A percentile compares a stretch with the other conserved stretches of the same genome.
These are phyloP conservation scores for Antrodiella citrinella DNA, from an alignment of 768 basidiomycete genomes.

Conservation along the genomic window DNA sequence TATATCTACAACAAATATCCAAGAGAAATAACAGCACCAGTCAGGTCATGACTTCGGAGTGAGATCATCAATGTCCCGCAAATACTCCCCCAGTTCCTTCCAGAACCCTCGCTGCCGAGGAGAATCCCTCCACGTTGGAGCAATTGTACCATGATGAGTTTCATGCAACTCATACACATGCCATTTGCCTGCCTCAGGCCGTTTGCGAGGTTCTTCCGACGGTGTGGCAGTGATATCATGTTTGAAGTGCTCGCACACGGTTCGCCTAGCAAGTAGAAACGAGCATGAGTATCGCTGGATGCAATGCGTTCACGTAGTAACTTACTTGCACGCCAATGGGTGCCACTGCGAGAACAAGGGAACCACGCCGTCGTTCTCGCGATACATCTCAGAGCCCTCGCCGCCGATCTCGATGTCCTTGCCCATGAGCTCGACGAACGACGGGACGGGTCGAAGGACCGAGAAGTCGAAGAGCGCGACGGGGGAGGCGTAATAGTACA, in stretches of 20 bases:
- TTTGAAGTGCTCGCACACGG: conserved; percentile 12
- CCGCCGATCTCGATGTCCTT: neutral
- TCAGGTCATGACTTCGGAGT: too few relatives aligned
- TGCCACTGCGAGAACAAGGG: conserved; percentile 46
- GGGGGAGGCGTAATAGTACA: conserved; percentile 23
- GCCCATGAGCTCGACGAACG: conserved; percentile 16
- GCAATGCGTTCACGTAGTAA: neutral
- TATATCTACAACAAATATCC: too few relatives aligned
- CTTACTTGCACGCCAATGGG: conserved; percentile 36
- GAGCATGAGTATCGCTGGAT: conserved; percentile 4
- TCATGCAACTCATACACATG: conserved; percentile 28
- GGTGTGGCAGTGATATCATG: neutral
- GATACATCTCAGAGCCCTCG: conserved; percentile 20
- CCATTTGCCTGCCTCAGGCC: conserved; percentile 33
- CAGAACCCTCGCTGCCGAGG: conserved; percentile 32
- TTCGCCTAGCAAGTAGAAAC: conserved; percentile 4
- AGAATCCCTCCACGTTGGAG: conserved; percentile 31
- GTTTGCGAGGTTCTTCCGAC: conserved; percentile 1
- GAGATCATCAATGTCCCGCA: conserved; percentile 28
- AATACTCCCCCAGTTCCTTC: conserved; percentile 29
- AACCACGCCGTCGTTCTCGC: conserved; percentile 42
- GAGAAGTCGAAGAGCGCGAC: conserved; percentile 34
- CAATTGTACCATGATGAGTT: conserved; percentile 31
- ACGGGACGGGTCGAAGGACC: conserved; percentile 26
- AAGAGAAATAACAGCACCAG: too few relatives aligned